Percentiles rank a stretch among this genome's conserved stretches.
Conservation (phyloP, 179 eudicot species). For the Pouteria campechiana region DNA sequence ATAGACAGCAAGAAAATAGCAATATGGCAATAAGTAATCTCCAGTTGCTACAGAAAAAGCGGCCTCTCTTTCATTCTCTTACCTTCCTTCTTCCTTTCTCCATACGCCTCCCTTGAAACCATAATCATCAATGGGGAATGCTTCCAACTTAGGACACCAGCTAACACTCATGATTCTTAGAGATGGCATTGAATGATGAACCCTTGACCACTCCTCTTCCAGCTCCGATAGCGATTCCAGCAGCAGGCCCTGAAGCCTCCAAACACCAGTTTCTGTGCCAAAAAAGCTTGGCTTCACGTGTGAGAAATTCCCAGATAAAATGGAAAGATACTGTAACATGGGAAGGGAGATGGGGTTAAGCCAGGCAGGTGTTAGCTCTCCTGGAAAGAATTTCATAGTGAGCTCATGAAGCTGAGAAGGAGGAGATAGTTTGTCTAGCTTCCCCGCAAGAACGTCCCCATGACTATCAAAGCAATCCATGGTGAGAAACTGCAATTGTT, state of each 20-base stretch:
- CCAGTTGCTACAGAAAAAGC: too few species aligned
- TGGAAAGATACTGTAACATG: conserved; percentile 25
- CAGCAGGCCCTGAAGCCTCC: conserved; percentile 39
- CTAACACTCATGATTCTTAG: conserved; percentile 20
- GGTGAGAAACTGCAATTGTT: conserved; percentile 21
- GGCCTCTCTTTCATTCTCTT: too few species aligned
- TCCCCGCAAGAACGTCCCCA: conserved; percentile 16
- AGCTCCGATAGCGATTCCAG: conserved; percentile 35
- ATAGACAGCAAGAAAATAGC: too few species aligned
- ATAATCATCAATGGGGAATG: conserved; percentile 24
- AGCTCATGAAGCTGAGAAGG: conserved; percentile 29
- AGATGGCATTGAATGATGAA: conserved; percentile 18
- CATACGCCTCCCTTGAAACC: conserved; percentile 39
- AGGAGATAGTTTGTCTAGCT: conserved; percentile 27
- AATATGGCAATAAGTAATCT: too few species aligned
- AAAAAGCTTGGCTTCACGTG: conserved; percentile 17
- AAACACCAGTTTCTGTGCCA: conserved; percentile 12
- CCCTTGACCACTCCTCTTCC: conserved; percentile 20
- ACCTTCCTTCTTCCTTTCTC: conserved; percentile 21
- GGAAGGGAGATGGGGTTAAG: conserved; percentile 25
- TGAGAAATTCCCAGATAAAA: conserved; percentile 22
- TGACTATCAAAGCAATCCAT: conserved; percentile 27
- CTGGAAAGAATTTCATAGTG: conserved; percentile 29
- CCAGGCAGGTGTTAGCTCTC: conserved; percentile 32
- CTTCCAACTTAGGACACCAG: conserved; percentile 33